Evolutionary conservation across 2,329 filamentous ascomycete genomes (phyloP).

Genomic region (Aspergillus udagawae): DNA sequence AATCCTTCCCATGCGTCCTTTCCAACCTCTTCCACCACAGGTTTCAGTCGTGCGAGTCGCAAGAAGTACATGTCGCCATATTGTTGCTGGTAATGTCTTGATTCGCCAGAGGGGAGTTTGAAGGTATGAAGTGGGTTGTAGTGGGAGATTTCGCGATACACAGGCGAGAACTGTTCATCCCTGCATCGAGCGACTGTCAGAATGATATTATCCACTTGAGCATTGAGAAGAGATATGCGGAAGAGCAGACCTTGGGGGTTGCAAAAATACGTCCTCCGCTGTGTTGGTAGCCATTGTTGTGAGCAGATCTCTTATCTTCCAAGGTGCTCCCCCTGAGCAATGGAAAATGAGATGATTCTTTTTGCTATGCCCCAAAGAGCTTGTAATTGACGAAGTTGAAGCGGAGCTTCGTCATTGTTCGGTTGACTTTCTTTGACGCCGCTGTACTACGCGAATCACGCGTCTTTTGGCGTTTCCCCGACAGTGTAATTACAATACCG

Average conservation of each 20-base stretch:
- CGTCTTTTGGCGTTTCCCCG: slow-evolving; percentile 22
- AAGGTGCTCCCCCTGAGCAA: not conserved
- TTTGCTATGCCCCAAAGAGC: not conserved
- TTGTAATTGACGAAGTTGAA: not conserved
- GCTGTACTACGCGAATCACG: slow-evolving; percentile 17
- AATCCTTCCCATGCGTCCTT: slow-evolving; percentile 72
- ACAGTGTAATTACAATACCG: slow-evolving; percentile 18
- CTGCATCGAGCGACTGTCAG: slow-evolving; percentile 12
- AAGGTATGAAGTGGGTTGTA: slow-evolving; percentile 78
- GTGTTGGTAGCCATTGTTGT: slow-evolving; percentile 14
- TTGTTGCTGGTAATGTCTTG: slow-evolving; percentile 81
- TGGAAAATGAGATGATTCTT: not conserved
- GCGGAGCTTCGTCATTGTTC: not conserved
- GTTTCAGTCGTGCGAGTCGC: slow-evolving; percentile 81
- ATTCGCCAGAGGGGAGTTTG: slow-evolving; percentile 59
- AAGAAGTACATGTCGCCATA: slow-evolving; percentile 98
- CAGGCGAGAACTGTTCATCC: slow-evolving; percentile 35
- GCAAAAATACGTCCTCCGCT: slow-evolving; percentile 22
- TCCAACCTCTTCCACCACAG: slow-evolving; percentile 71
- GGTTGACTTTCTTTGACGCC: not conserved
- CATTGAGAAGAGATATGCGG: not conserved
- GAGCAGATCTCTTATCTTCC: not conserved
- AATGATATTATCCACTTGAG: not conserved
- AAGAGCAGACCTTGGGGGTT: slow-evolving; percentile 25
- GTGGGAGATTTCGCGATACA: slow-evolving; percentile 53